Evolutionary conservation across 1,284 basidiomycete species (phyloP).

Genomic region (Mycena sp.): DNA sequence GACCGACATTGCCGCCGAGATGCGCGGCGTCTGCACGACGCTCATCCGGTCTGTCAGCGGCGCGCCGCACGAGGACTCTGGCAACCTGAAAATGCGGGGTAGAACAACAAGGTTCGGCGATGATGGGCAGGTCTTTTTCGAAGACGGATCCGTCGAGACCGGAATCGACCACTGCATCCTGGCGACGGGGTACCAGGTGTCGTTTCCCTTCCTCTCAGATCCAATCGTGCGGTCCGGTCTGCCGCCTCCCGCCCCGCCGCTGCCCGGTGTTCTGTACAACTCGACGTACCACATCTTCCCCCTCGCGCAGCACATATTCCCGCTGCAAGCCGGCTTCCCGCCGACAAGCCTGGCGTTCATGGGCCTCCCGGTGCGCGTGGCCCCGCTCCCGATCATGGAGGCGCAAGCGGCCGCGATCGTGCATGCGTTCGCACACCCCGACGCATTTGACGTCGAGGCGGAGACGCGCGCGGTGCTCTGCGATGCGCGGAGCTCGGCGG

Average conservation of each 20-base stretch:
- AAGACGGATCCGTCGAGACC: constrained; percentile 63
- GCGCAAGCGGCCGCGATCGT: constrained; percentile 70
- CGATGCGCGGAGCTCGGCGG: constrained; percentile 56
- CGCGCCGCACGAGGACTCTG: constrained; percentile 47
- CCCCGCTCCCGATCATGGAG: constrained; percentile 69
- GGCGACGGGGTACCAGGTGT: constrained; percentile 77
- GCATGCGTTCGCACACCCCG: constrained; percentile 54
- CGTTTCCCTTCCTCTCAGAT: constrained; percentile 67
- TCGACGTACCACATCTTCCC: constrained; percentile 69
- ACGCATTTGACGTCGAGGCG: constrained; percentile 54
- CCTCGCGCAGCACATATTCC: constrained; percentile 66
- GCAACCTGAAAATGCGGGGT: constrained; percentile 52
- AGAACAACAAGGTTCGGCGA: constrained; percentile 53
- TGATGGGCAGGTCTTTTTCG: constrained; percentile 62
- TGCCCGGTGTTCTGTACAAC: constrained; percentile 63
- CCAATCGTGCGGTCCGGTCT: constrained; percentile 42
- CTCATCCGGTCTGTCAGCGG: constrained; percentile 63
- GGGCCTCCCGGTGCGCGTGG: constrained; percentile 63
- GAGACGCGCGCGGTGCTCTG: constrained; percentile 59
- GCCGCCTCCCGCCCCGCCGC: constrained; percentile 54
- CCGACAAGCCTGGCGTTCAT: constrained; percentile 69
- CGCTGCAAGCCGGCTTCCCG: constrained; percentile 62
- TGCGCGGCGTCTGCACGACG: constrained; percentile 51
- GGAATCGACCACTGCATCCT: constrained; percentile 70
- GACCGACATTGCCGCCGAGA: constrained; percentile 68